Evolutionary conservation across 202 grass and related monocot genomes (phyloP), one percentile per base, ranked within the genome.

Genomic region (Bolboschoenoplectus hybrid): DNA sequence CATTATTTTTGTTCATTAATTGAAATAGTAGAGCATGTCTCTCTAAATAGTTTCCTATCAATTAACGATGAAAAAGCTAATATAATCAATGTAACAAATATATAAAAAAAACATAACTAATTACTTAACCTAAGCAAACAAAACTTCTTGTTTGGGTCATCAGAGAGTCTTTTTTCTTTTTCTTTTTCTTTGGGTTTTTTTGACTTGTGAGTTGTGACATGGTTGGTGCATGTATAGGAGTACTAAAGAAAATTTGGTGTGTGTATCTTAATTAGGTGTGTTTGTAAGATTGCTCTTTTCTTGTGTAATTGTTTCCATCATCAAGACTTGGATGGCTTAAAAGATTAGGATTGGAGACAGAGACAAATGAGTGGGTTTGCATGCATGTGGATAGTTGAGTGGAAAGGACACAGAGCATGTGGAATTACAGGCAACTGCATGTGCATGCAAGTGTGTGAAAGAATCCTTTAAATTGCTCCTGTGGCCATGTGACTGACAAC

Each of bases 401-500:
- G 32, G 36, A 61, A 70, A 50, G 76, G 39, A 46, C 64, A 77
- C 92, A 94, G 55, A 75, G 85, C 91, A 92, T 94, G 93, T 92
- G 89, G 77, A 82, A 79, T 5, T 26, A 67, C 81, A 82, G 87
- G 91, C 91, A 89, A 65, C 20, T 63, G 85, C 91, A 93, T 93
- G 89, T 85, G 91, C 70, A 50, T 82, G 80, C 80, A 66, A 67
- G 61, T 67, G 80, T 20, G 77, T 84, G 56, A 84, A 81, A 81
- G 64, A 89, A 67, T 65, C 53, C 74, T 79, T 80, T 36, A 20
- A 53, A 32, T 82, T 88, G 92, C 38, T 65, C n/a, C 84, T 72
- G 34, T 84, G 45, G 82, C 63, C 82, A 71, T 84, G 82, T 84
- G 82, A 71, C 49, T 84, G 82, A 71, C 49, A 53, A 84, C 63